Evolutionary conservation across 257 asterid species (phyloP).

Genomic region (Solanum sitiens): DNA sequence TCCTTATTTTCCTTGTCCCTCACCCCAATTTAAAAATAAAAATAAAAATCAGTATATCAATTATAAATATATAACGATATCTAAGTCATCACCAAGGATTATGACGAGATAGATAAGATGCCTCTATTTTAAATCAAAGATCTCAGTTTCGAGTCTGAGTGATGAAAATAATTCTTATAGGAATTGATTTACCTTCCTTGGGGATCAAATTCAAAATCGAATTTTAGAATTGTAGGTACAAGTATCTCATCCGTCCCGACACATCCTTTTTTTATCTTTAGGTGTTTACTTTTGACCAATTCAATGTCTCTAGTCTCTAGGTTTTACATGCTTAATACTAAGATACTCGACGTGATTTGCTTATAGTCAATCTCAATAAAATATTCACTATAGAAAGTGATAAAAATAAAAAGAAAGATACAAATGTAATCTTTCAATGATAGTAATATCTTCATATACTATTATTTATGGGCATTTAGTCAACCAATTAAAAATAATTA

Average conservation of each 20-base stretch:
- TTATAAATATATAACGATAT: background rate
- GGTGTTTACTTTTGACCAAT: background rate
- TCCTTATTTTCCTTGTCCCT: background rate
- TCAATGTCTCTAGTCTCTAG: background rate
- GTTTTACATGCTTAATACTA: background rate
- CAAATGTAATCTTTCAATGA: background rate
- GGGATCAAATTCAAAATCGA: background rate
- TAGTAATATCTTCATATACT: background rate
- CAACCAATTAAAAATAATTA: too few species aligned
- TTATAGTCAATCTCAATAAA: background rate
- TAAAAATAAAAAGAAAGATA: background rate
- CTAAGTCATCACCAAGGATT: background rate
- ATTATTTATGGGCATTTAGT: background rate
- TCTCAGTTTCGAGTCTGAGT: fast-evolving
- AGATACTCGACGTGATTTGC: background rate
- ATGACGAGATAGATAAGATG: background rate
- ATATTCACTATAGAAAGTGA: background rate
- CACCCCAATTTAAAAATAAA: background rate
- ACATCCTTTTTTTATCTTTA: background rate
- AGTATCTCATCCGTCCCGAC: background rate
- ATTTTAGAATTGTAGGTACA: fast-evolving
- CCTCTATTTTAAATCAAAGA: background rate
- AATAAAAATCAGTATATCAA: background rate
- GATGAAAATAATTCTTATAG: background rate
- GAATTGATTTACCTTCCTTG: background rate